phyloP scores from a whole-genome alignment of 2,329 filamentous ascomycete genomes.

The Clarireedia paspali region DNA sequence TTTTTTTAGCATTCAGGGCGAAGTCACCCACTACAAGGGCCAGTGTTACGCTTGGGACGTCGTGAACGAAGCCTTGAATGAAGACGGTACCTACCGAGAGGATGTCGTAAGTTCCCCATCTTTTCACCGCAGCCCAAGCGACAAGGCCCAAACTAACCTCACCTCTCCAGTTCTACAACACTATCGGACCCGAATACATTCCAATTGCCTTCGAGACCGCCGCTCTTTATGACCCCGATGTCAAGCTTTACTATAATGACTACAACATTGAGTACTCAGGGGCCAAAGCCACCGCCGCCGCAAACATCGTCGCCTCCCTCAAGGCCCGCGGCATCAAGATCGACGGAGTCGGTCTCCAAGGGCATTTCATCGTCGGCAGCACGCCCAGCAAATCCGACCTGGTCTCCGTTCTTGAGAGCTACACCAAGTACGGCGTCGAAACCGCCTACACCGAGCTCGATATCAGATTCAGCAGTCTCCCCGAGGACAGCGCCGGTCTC shows the following conservation, averaged over 20 bases:
- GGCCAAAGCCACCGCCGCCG: slow-evolving; percentile 38
- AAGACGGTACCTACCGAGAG: slow-evolving; percentile 46
- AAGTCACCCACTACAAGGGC: slow-evolving; percentile 51
- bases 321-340: slow-evolving; percentile 46
- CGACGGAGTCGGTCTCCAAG: slow-evolving; percentile 56
- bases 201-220: slow-evolving; percentile 25
- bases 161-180: not conserved
- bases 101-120: slow-evolving; percentile 38
- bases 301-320: slow-evolving; percentile 38
- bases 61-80: slow-evolving; percentile 56
- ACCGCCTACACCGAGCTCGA: slow-evolving; percentile 58
- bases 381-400: slow-evolving; percentile 40
- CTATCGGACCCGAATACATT: slow-evolving; percentile 45
- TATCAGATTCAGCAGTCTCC: slow-evolving; percentile 42
- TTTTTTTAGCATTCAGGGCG: slow-evolving; percentile 40
- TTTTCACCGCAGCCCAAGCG: slow-evolving; percentile 17
- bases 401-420: slow-evolving; percentile 40
- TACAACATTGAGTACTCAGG: slow-evolving; percentile 54
- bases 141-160: not conserved
- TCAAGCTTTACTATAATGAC: slow-evolving; percentile 40
- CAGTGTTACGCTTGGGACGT: slow-evolving; percentile 60
- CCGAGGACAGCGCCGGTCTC: slow-evolving; percentile 34
- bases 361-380: slow-evolving; percentile 50
- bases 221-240: slow-evolving; percentile 19
- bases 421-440: slow-evolving; percentile 45